Percentiles rank a stretch among this genome's conserved stretches.
These are phyloP conservation scores for Blastocystis sp. DNA, from an alignment of 352 stramenopile genomes.

Conservation along the genomic window DNA sequence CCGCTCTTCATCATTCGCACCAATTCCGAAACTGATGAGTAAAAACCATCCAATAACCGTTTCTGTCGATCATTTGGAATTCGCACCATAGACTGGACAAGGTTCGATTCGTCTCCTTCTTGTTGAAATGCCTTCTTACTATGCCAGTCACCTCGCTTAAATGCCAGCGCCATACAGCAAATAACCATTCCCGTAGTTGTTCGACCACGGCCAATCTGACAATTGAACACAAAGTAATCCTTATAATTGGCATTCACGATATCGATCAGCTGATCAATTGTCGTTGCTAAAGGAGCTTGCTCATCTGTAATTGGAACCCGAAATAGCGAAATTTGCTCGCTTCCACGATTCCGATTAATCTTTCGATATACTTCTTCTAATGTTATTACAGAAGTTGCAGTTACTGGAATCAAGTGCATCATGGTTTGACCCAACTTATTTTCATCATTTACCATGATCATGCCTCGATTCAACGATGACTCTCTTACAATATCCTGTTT, in stretches of 20 bases:
- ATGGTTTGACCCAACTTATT: constrained; percentile 53
- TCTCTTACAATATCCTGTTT: constrained; percentile 81
- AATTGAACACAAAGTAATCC: constrained; percentile 77
- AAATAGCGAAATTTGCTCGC: constrained; percentile 41
- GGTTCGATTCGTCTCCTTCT: not conserved
- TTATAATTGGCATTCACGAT: constrained; percentile 48
- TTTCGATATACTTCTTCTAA: constrained; percentile 40
- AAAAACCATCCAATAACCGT: constrained; percentile 5
- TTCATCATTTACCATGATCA: constrained; percentile 70
- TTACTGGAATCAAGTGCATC: constrained; percentile 55
- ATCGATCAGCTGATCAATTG: constrained; percentile 80
- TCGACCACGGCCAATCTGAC: constrained; percentile 82
- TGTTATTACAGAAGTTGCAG: not conserved
- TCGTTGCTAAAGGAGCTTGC: constrained; percentile 82
- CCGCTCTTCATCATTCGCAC: constrained; percentile 18
- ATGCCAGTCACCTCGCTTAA: constrained; percentile 55
- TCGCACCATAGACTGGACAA: not conserved
- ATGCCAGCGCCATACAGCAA: constrained; percentile 76
- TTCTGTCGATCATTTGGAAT: not conserved
- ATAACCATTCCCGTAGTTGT: constrained; percentile 84
- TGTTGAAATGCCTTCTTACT: not conserved
- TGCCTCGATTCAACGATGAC: constrained; percentile 71
- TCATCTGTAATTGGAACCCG: constrained; percentile 78
- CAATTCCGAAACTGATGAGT: constrained; percentile 17
- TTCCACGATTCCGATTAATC: not conserved